Evolutionary conservation across 192 early-diverging fungal species (phyloP), one percentile per base, ranked within the genome.

Genomic region (Rhizophagus sp.): DNA sequence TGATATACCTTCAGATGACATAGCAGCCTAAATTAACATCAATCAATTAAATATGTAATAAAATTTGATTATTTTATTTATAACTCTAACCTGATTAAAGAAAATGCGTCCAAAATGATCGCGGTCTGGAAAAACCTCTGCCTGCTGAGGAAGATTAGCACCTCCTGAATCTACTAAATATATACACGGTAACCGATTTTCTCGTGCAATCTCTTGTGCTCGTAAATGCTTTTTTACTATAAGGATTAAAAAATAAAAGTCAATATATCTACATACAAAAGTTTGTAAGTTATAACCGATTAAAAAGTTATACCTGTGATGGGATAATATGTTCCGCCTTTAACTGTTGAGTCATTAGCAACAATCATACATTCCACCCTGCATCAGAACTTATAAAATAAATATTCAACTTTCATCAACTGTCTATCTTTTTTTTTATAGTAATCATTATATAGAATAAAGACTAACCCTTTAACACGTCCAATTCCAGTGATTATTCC

Each of bases 261-360:
- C n/a, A 12, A 12, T 17, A 44, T 30, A n/a, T 22, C 12, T 36
- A 13, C 6, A 36, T 22, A 41, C 33, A 10, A 7, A 44, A 44
- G 25, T 22, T 34, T 62, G 72, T 17, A 36, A 52, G 8, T 72
- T 47, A 10, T 24, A 69, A 27, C 9, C 2, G 66, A 52, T 24
- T 24, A 22, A 61, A 41, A 69, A 70, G 3, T 34, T 19, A 67
- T 82, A 92, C 91, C 76, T 68, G 94, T 92, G 69, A 94, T 92
- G 50, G 97, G 97, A 80, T 96, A 99, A 87, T 99, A 99, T 62
- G 96, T 94, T 74, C 97, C 97, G 81, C 97, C 97, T 87, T 99
- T 99, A 73, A 99, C 97, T 1, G 97, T 99, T 3, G 96, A 93
- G 84, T 99, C 96, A 85, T 99, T 99, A 22, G 97, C 96, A 27